Evolutionary conservation across 2,329 filamentous ascomycete species (phyloP), one percentile per base, ranked within the genome.

Genomic region (Colletotrichum tanaceti): DNA sequence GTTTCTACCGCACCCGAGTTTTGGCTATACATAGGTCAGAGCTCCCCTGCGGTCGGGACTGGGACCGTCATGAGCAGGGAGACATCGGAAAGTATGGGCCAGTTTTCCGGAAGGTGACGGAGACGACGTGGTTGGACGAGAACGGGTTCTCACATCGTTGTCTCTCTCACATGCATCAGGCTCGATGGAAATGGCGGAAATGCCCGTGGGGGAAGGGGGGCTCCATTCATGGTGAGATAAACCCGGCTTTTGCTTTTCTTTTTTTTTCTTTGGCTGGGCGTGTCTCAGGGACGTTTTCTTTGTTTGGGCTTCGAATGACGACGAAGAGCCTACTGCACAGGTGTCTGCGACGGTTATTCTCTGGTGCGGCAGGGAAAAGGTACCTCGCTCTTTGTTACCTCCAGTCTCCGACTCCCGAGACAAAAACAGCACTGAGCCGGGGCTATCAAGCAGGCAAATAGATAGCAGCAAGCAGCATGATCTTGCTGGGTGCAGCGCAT

Each of bases 1-100:
- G 55, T 66, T 61, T 69, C 44, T 66, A 38, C 57, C 57, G 39
- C 65, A 66, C 57, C 62, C 62, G 62, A 65, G 62, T 69, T 66
- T 66, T 69, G 62, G 66, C 66, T 69, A 65, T 65, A 66, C 41
- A 61, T 66, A 65, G 62, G 50, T 55, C 39, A 46, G 35, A 67
- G 61, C 41, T 82, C 49, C 44, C 53, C 43, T 55, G 64, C 24
- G 20, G 22, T 63, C 38, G 52, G 50, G 43, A 57, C 43, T 28
- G 50, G 35, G 32, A 28, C 28, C 39, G 55, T 60, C 50, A 43
- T 52, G n/a, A 46, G 55, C 43, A 66, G 63, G 62, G 52, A 69
- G 43, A 57, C 55, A 57, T 41, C 50, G 62, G 66, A 65, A 61
- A 28, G 52, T 22, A 57, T 57, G 41, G 50, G 55, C 39, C 20